Evolutionary conservation across 768 basidiomycete genomes (phyloP).

Genomic region (Tephrocybe rancida): DNA sequence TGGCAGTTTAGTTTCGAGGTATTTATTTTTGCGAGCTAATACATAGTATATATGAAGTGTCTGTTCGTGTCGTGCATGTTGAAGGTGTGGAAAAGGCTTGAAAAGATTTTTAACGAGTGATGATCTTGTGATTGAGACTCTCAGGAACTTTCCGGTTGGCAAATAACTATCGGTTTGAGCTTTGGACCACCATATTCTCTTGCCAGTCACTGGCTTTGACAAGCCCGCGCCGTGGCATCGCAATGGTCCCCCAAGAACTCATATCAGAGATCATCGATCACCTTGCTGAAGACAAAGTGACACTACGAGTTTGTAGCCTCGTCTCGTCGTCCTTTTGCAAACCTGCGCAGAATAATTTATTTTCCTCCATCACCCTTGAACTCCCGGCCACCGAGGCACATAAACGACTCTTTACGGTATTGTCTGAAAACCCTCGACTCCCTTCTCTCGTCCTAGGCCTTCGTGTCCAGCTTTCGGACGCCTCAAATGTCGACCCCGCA

Average conservation of each 20-base stretch:
- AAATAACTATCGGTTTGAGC: too few relatives aligned
- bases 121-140: too few relatives aligned
- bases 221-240: not conserved
- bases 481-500: not conserved
- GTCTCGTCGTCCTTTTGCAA: not conserved
- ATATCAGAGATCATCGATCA: not conserved
- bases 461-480: not conserved
- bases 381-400: not conserved
- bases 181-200: too few relatives aligned
- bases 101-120: too few relatives aligned
- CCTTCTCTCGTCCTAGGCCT: not conserved
- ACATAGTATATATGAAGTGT: too few relatives aligned
- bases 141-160: not conserved
- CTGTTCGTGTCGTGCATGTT: too few relatives aligned
- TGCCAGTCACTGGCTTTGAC: not conserved
- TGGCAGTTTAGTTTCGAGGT: too few relatives aligned
- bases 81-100: too few relatives aligned
- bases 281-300: not conserved
- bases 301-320: not conserved
- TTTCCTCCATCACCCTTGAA: not conserved
- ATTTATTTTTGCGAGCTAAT: too few relatives aligned
- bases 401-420: not conserved
- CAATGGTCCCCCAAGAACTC: not conserved
- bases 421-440: not conserved
- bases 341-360: not conserved